phyloP scores from a whole-genome alignment of 208 protist species.

The Crithidia mellificae region DNA sequence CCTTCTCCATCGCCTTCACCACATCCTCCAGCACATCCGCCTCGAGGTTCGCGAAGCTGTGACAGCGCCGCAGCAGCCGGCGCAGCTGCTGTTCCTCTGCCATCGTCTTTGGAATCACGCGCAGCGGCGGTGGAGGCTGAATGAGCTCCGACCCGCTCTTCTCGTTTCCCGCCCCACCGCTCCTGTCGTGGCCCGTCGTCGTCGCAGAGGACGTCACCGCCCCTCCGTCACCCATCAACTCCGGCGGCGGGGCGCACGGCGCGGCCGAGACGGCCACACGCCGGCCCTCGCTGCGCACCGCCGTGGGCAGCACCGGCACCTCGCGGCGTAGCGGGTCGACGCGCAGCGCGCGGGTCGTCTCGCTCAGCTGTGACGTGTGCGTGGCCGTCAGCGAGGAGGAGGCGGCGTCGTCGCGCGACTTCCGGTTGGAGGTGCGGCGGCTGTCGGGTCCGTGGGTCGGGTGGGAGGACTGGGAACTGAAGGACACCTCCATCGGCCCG shows the following conservation, averaged over 20 bases:
- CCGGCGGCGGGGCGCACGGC: conserved; percentile 22
- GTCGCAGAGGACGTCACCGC: not conserved
- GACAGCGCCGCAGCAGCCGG: conserved; percentile 46
- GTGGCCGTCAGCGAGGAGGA: conserved; percentile 24
- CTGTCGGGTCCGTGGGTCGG: conserved; percentile 10
- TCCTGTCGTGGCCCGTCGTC: too few relatives aligned
- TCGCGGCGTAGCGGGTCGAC: conserved; percentile 30
- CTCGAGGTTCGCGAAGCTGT: conserved; percentile 76
- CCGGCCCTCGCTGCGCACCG: conserved; percentile 38
- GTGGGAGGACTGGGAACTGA: conserved; percentile 29
- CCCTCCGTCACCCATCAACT: not conserved
- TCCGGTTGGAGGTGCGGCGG: conserved; percentile 1
- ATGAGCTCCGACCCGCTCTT: not conserved
- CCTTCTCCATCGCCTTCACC: conserved; percentile 58
- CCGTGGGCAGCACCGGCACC: conserved; percentile 23
- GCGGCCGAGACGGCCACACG: conserved; percentile 72
- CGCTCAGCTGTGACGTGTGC: conserved; percentile 17
- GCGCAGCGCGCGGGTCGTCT: conserved; percentile 11
- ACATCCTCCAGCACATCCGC: conserved; percentile 51
- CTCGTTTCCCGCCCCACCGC: not conserved
- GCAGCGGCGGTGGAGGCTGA: conserved; percentile 30
- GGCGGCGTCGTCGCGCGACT: conserved; percentile 10
- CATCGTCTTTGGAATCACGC: conserved; percentile 35
- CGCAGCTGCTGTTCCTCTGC: conserved; percentile 58
- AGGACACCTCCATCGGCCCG: conserved; percentile 23